Conservation (phyloP, 78 protist species). For the Bigelowiella natans region DNA sequence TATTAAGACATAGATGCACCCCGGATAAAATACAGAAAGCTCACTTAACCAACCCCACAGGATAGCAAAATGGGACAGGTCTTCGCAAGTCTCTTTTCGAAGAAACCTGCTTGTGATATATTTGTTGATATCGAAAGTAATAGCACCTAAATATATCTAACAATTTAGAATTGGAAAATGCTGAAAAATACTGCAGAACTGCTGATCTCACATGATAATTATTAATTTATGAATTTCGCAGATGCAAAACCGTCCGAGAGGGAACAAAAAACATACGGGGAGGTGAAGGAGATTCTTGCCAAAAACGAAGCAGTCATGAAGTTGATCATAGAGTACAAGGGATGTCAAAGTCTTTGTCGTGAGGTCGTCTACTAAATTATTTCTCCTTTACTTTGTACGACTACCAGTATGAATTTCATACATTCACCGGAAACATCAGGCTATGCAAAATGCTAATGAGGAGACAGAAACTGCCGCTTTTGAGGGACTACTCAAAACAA, state of each 20-base stretch:
- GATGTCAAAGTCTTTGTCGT: not conserved
- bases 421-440: not conserved
- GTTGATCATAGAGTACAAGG: not conserved
- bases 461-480: not conserved
- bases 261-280: not conserved
- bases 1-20: no score
- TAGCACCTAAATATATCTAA: no score
- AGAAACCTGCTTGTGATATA: not conserved
- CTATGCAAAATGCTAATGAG: not conserved
- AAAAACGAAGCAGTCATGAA: not conserved
- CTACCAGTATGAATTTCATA: not conserved
- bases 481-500: not conserved
- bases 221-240: not conserved
- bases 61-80: not conserved
- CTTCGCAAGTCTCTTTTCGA: not conserved
- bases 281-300: not conserved
- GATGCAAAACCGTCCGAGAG: not conserved
- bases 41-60: no score
- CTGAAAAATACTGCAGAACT: no score
- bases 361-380: not conserved
- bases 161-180: no score
- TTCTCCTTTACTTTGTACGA: not conserved
- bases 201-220: no score
- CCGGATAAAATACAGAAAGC: no score
- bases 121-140: not conserved